Base-by-base conservation (phyloP, 805 yeast species). In the Wickerhamomyces sydowiorum region DNA sequence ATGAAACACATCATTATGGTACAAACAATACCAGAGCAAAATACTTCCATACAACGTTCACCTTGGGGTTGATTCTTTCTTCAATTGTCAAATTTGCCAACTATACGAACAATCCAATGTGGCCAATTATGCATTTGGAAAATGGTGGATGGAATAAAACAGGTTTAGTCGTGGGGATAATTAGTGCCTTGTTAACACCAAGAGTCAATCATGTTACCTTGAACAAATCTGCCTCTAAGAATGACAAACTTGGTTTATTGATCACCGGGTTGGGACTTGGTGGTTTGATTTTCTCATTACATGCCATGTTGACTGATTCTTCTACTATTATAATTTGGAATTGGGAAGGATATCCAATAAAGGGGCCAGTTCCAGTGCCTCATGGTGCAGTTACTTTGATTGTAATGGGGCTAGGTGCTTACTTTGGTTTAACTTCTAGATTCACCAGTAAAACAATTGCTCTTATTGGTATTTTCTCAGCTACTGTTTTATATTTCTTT, bases 281-380 rank as follows among this genome's bases (percentile, higher is more conserved):
- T 20, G 78, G 88, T 1, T 69, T 83, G 43, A 60, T 88, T 23
- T 91, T 80, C 58, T 76, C 84, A 6, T 61, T 85, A 28, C 82
- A 81, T 51, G 85, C 95, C 13, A 76, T 82, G 69, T 61, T 89
- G 37, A 75, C 87, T 3, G 99, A 93, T 59, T 75, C 96, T 0
- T 81, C 95, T 2, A 85, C 93, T 9, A 71, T 91, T 34, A 84
- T 87, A n/a, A 70, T 82, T 37, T 93, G 97, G 97, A 78, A 80
- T n/a, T 93, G 98, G 98, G 85, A 82, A 47, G 99, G 99, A 1
- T 91, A 74, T 60, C 96, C 95, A 33, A 69, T 86, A n/a, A 66
- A 67, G 4, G 95, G 95, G 0, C 96, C 97, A 10, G 73, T 85
- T 4, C 95, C 97, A 12, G 78, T 89, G 36, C 88, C 95, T 24